These are phyloP conservation scores for Chaetomium globosum DNA, from an alignment of 2,329 filamentous ascomycete species.

Conservation along the genomic window DNA sequence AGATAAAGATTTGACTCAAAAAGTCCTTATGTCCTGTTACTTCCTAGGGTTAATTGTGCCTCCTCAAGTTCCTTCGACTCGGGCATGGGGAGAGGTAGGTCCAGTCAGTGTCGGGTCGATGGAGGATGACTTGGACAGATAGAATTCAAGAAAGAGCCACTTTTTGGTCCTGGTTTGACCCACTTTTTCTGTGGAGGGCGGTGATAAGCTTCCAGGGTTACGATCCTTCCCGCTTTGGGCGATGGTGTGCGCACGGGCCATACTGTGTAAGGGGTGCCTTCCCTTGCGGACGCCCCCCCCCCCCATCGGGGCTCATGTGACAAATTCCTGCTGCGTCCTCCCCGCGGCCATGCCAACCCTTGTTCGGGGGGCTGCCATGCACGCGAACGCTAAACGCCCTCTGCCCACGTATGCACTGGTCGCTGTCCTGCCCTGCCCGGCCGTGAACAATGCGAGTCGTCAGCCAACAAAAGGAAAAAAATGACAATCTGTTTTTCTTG, in stretches of 20 bases:
- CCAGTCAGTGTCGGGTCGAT: too few relatives aligned
- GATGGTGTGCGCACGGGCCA: constrained; percentile 21
- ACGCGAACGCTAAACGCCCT: background rate
- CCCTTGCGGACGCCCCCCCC: background rate
- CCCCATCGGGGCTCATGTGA: constrained; percentile 26
- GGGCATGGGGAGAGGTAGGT: background rate
- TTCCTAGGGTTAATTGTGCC: background rate
- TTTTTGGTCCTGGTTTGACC: background rate
- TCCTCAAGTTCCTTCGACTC: background rate
- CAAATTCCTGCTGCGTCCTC: constrained; percentile 23
- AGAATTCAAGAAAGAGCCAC: background rate
- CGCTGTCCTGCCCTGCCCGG: constrained; percentile 5
- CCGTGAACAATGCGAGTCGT: background rate
- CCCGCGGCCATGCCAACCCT: constrained; percentile 11
- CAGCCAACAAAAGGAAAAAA: background rate
- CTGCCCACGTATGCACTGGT: constrained; percentile 7
- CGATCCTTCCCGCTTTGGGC: constrained; percentile 19
- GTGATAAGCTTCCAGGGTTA: constrained; percentile 23
- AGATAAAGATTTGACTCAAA: background rate
- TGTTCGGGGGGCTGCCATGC: background rate
- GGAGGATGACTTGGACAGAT: too few relatives aligned
- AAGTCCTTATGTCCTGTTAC: background rate
- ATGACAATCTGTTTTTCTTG: background rate
- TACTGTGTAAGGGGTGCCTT: background rate
- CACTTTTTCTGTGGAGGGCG: background rate